Conservation (phyloP, 257 asterid species). For the Solanum chiquidenum region DNA sequence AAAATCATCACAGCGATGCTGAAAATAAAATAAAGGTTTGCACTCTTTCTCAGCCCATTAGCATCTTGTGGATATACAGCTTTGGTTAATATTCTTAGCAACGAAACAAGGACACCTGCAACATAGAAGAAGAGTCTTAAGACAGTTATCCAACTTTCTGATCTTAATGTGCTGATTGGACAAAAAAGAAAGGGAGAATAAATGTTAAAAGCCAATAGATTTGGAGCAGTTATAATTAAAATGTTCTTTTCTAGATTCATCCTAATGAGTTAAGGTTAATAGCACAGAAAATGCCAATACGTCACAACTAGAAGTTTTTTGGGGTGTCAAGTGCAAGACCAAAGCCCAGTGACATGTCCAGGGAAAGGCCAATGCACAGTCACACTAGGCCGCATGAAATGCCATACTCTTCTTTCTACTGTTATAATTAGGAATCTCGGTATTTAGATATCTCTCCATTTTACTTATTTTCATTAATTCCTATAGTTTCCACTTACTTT, state of each 20-base stretch:
- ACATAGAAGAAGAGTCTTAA: background rate
- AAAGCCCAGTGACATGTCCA: background rate
- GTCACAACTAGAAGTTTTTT: background rate
- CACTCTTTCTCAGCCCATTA: conserved; percentile 74
- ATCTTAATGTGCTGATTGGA: background rate
- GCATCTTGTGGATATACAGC: conserved; percentile 77
- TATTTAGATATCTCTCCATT: background rate
- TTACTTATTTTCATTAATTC: background rate
- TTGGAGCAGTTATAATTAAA: background rate
- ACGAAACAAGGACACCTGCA: conserved; percentile 85
- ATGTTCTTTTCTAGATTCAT: background rate
- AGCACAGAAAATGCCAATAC: background rate
- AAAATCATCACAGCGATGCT: conserved; percentile 57
- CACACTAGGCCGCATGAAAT: background rate
- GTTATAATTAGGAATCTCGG: background rate
- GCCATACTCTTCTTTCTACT: background rate
- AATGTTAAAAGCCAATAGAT: background rate
- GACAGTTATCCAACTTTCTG: background rate
- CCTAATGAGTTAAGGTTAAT: background rate
- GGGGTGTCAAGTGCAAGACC: background rate
- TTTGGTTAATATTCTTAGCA: conserved; percentile 65
- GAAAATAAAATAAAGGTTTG: conserved; percentile 76
- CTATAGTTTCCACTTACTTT: background rate
- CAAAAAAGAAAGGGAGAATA: background rate
- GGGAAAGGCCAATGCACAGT: background rate